Evolutionary conservation across 164 flowering plant species (phyloP).

Genomic region (Liquidambar formosana): DNA sequence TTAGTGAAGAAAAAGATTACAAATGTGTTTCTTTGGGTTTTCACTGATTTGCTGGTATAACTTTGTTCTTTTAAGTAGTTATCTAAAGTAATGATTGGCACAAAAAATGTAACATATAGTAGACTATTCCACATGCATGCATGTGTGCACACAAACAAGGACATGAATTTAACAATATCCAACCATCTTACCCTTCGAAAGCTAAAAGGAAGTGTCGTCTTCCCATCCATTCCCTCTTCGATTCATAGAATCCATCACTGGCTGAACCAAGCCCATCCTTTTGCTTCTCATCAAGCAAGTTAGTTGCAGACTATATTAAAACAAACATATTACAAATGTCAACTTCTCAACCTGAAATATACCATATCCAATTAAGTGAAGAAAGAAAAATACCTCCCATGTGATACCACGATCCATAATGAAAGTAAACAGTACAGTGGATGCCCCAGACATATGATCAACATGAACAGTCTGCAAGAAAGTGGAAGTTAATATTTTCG

Average conservation of each 20-base stretch:
- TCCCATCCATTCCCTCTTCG: conserved; percentile 96
- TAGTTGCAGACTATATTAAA: conserved; percentile 57
- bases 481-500: conserved; percentile 17
- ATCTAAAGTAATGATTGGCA: background rate
- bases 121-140: background rate
- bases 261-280: conserved; percentile 60
- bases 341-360: background rate
- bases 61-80: no score
- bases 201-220: conserved; percentile 86
- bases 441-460: conserved; percentile 86
- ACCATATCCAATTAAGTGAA: background rate
- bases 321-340: conserved; percentile 1
- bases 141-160: background rate
- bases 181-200: conserved; percentile 67
- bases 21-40: no score
- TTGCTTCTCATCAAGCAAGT: conserved; percentile 70
- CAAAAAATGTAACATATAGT: background rate
- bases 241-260: conserved; percentile 86
- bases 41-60: no score
- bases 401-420: conserved; percentile 89
- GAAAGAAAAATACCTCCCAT: conserved; percentile 72
- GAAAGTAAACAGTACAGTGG: conserved; percentile 82
- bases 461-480: conserved; percentile 81
- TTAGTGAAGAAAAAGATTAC: no score
- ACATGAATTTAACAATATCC: background rate